Evolutionary conservation across 2,329 filamentous ascomycete species (phyloP).

Genomic region (Fusarium napiforme): DNA sequence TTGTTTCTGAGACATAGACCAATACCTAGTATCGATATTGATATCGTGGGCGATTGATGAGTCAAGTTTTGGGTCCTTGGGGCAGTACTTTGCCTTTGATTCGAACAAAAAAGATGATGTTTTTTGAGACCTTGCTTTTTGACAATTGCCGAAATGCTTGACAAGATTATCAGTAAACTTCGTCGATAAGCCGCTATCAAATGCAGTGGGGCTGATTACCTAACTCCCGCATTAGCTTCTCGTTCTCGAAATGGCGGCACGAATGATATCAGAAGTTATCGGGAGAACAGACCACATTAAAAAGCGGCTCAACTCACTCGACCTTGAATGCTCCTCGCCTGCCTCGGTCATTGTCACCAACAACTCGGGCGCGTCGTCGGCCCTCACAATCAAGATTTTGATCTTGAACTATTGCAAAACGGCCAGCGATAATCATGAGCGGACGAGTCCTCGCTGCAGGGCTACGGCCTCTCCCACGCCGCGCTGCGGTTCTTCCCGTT

Average conservation of each 20-base stretch:
- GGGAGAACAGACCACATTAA: conserved; percentile 30
- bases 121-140: neutral
- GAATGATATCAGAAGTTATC: conserved; percentile 38
- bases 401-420: conserved; percentile 30
- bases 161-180: neutral
- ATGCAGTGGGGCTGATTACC: conserved; percentile 26
- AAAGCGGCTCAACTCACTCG: conserved; percentile 21
- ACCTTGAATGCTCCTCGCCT: conserved; percentile 36
- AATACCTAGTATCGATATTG: neutral
- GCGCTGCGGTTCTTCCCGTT: conserved; percentile 63
- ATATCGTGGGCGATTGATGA: accelerated
- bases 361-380: conserved; percentile 40
- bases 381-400: conserved; percentile 34
- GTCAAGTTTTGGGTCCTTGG: accelerated
- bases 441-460: conserved; percentile 71
- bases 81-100: no score
- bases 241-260: conserved; percentile 34
- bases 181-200: neutral
- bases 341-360: conserved; percentile 29
- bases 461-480: conserved; percentile 73
- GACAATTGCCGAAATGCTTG: accelerated
- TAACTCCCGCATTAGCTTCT: conserved; percentile 31
- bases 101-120: neutral
- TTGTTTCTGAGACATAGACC: neutral
- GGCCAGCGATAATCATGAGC: conserved; percentile 47